Evolutionary conservation across 768 basidiomycete species (phyloP).

Genomic region (Gautieria morchelliformis): DNA sequence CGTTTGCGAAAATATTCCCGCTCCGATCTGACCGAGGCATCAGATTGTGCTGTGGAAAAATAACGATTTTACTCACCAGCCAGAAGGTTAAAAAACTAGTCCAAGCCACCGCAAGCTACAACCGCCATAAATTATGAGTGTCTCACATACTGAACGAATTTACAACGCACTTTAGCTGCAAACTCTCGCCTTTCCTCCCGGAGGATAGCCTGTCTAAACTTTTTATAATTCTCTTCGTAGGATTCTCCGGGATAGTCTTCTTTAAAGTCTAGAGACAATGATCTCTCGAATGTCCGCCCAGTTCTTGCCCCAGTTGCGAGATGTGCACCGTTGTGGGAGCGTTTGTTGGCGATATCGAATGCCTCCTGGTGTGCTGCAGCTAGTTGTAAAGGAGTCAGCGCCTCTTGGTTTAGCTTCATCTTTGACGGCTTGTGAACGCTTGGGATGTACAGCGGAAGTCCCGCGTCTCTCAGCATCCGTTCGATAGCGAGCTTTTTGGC

Average conservation of each 20-base stretch:
- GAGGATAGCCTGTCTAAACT: slow-evolving; percentile 14
- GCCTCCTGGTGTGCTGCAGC: slow-evolving; percentile 57
- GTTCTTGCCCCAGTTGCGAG: background rate
- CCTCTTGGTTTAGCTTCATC: slow-evolving; percentile 56
- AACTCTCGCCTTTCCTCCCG: slow-evolving; percentile 40
- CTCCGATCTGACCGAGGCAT: slow-evolving; percentile 42
- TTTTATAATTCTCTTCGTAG: slow-evolving; percentile 12
- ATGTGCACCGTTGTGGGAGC: slow-evolving; percentile 10
- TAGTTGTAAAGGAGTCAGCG: slow-evolving; percentile 43
- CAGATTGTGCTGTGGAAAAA: background rate
- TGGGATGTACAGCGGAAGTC: slow-evolving; percentile 44
- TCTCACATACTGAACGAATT: background rate
- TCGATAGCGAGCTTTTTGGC: slow-evolving; percentile 26
- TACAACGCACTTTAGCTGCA: slow-evolving; percentile 36
- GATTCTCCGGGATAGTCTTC: background rate
- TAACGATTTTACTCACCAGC: slow-evolving; percentile 37
- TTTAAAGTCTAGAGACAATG: background rate
- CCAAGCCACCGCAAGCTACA: slow-evolving; percentile 40
- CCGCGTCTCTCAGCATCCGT: slow-evolving; percentile 46
- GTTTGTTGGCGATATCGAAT: slow-evolving; percentile 42
- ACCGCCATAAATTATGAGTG: background rate
- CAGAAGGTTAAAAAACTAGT: slow-evolving; percentile 67
- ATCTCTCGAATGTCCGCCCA: background rate
- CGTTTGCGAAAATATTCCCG: slow-evolving; percentile 56
- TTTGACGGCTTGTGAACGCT: slow-evolving; percentile 29